A percentile compares a stretch with the other conserved stretches of the same genome.
Conservation (phyloP, 441 rosid genomes). For the Aleurites moluccanus region DNA sequence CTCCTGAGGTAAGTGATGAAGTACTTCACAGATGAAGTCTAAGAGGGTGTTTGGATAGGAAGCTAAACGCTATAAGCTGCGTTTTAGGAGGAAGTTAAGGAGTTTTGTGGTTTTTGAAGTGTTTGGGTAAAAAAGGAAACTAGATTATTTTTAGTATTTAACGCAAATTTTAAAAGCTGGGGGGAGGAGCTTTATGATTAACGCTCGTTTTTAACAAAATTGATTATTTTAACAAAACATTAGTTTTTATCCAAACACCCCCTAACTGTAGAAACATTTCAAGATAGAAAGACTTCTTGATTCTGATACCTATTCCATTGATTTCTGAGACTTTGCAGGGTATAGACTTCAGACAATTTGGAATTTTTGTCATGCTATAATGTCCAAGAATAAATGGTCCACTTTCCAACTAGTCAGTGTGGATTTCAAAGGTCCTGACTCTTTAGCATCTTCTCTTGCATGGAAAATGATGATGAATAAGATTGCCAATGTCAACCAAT, state of each 20-base stretch:
- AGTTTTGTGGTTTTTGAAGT: too few species aligned
- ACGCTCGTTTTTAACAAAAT: too few species aligned
- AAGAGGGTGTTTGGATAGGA: too few species aligned
- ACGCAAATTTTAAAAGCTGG: too few species aligned
- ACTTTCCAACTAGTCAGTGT: background rate
- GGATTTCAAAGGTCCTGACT: background rate
- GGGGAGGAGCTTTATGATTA: too few species aligned
- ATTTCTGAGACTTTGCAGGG: background rate
- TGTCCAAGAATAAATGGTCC: background rate
- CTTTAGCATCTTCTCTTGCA: background rate
- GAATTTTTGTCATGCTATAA: background rate
- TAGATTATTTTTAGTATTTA: too few species aligned
- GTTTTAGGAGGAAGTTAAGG: too few species aligned
- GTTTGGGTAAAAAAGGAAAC: too few species aligned
- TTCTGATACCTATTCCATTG: background rate
- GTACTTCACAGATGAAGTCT: background rate
- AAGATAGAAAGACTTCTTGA: background rate
- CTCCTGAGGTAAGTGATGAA: background rate
- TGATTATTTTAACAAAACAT: too few species aligned
- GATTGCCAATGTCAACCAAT: background rate
- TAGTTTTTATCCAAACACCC: too few species aligned
- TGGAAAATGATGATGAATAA: slow-evolving; percentile 10
- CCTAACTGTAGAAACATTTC: background rate
- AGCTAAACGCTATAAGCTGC: too few species aligned
- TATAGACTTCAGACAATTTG: background rate